These are phyloP conservation scores for Rhizomucor pusillus DNA, from an alignment of 371 early-diverging fungal genomes.

Conservation along the genomic window DNA sequence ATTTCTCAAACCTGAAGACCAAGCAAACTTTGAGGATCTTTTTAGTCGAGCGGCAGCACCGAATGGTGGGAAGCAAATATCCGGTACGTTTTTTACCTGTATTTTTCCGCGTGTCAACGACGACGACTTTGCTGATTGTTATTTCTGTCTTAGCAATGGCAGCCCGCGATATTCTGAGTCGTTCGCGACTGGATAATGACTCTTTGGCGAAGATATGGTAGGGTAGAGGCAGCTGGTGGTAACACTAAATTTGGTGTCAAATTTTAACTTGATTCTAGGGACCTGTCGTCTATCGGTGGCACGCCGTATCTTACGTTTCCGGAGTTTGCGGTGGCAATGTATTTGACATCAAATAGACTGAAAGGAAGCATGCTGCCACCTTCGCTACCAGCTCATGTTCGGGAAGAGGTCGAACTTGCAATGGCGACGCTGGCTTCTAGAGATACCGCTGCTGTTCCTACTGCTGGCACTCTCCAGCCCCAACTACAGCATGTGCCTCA, in stretches of 20 bases:
- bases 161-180: constrained; percentile 37
- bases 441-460: constrained; percentile 13
- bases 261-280: constrained; percentile 24
- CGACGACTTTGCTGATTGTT: not conserved
- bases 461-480: constrained; percentile 4
- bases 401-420: constrained; percentile 47
- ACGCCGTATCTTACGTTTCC: constrained; percentile 50
- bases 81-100: constrained; percentile 29
- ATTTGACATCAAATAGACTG: constrained; percentile 45
- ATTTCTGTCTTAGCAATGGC: constrained; percentile 25
- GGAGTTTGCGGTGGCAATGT: constrained; percentile 63
- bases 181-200: constrained; percentile 44
- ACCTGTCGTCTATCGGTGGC: constrained; percentile 42
- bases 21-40: constrained; percentile 44
- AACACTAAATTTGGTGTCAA: not conserved
- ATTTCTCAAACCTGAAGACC: constrained; percentile 45
- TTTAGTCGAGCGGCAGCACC: constrained; percentile 37
- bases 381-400: constrained; percentile 34
- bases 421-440: constrained; percentile 52
- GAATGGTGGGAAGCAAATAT: constrained; percentile 35
- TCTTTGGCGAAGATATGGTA: constrained; percentile 53
- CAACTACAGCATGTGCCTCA: constrained; percentile 18
- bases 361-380: constrained; percentile 41
- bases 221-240: not conserved
- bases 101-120: no score